Evolutionary conservation across 129 eudicot species (phyloP).

Genomic region (Gnaphalium uliginosum): DNA sequence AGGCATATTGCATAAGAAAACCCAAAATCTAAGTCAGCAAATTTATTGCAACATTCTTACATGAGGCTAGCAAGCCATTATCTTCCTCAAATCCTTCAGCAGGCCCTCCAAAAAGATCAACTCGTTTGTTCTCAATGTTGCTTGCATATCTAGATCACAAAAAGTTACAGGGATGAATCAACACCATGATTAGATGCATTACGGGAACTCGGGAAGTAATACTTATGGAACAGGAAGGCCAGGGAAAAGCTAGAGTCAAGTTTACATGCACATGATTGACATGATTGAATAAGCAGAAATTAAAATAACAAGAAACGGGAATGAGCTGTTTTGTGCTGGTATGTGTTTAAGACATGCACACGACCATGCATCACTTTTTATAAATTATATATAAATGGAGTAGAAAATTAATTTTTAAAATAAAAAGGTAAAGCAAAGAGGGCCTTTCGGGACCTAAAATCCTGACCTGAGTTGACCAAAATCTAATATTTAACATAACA

Average conservation of each 20-base stretch:
- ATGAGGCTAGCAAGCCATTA: slow-evolving; percentile 76
- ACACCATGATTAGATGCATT: slow-evolving; percentile 15
- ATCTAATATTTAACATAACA: no score
- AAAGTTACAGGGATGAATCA: slow-evolving; percentile 13
- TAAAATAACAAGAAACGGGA: no score
- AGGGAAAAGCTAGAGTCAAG: not conserved
- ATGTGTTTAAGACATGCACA: not conserved
- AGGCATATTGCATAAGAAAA: slow-evolving; percentile 12
- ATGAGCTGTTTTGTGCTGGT: not conserved
- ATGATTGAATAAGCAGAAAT: no score
- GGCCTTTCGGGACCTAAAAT: no score
- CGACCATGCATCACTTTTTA: not conserved
- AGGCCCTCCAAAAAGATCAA: slow-evolving; percentile 89
- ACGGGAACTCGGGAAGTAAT: no score
- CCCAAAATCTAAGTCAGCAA: not conserved
- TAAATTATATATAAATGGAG: no score
- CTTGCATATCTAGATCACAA: slow-evolving; percentile 61
- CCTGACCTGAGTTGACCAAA: no score
- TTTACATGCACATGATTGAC: no score
- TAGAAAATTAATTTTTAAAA: no score
- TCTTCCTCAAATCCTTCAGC: slow-evolving; percentile 68
- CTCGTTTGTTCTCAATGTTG: slow-evolving; percentile 79
- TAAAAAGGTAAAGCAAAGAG: no score
- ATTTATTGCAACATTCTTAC: slow-evolving; percentile 47
- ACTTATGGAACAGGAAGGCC: not conserved